Evolutionary conservation across 257 asterid genomes (phyloP).

Genomic region (Nicotiana sylvestris): DNA sequence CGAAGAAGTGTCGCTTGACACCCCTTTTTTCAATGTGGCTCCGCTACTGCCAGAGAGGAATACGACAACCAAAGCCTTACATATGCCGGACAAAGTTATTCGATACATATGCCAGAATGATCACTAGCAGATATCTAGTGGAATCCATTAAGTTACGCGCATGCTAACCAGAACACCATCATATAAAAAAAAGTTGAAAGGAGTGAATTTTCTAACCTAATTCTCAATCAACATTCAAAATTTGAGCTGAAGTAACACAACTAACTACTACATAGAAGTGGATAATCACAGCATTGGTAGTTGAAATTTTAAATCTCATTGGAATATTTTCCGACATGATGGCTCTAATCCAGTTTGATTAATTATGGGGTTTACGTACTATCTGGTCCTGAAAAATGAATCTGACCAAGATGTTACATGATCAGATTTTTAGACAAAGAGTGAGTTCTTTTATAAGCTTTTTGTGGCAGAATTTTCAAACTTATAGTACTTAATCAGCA

Average conservation of each 20-base stretch:
- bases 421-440: background rate
- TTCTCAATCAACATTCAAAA: background rate
- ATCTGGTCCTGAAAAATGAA: background rate
- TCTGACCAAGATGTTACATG: background rate
- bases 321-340: background rate
- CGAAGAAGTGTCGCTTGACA: too few species aligned
- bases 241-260: background rate
- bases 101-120: too few species aligned
- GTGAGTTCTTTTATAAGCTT: background rate
- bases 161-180: too few species aligned
- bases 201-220: slow-evolving; percentile 2
- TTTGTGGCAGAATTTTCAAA: background rate
- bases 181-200: background rate
- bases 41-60: too few species aligned
- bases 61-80: too few species aligned
- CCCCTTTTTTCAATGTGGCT: too few species aligned
- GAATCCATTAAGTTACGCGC: too few species aligned
- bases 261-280: background rate
- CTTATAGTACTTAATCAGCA: too few species aligned
- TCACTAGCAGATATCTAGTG: too few species aligned
- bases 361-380: too few species aligned
- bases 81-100: too few species aligned
- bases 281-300: slow-evolving; percentile 8
- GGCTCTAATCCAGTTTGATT: background rate
- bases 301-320: background rate